Evolutionary conservation across 176 grass and related monocot species (phyloP), one percentile per base, ranked within the genome.

Genomic region (Dactylis glomerata): DNA sequence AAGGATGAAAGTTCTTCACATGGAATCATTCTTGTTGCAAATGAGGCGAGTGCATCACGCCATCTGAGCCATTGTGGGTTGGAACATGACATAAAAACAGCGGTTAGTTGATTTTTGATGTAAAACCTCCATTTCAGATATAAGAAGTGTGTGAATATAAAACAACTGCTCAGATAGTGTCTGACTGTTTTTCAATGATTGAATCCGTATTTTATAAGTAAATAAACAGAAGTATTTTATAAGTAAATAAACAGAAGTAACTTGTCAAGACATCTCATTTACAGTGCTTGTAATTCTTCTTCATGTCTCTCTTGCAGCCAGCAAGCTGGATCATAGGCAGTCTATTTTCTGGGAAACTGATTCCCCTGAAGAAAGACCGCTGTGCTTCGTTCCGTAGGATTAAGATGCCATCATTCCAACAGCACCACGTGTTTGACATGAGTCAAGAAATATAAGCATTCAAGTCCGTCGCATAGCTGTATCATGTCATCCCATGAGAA

Each of bases 11-110:
- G 83, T 54, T 88, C 52, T 45, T 88, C 78, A 27, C 73, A 78
- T 10, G 89, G 92, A 80, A 85, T 88, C 79, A 91, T 95, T 93
- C 87, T 98, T 86, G 89, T 95, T 57, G 92, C 89, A 76, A 92
- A 77, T 42, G 80, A 92, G 75, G 91, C 92, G 54, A 86, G 62
- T 19, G 77, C 83, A 44, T 95, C 90, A 73, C 92, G 95, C 32
- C 95, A 95, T 88, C 91, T 98, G 62, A 87, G 87, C 20, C 79
- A 91, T 49, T 98, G 91, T 10, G 91, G 89, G 20, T 82, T 88
- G 58, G 92, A 98, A 26, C 85, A 95, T 70, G 85, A 88, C 64
- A 82, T 98, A 92, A 86, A 92, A 24, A 92, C 89, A 80, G 73
- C n/a, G 87, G 89, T 94, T 73, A 89, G 92, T 91, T 79, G 33